Conservation (phyloP, 2,329 filamentous ascomycete genomes). For the Parafenestella ontariensis region DNA sequence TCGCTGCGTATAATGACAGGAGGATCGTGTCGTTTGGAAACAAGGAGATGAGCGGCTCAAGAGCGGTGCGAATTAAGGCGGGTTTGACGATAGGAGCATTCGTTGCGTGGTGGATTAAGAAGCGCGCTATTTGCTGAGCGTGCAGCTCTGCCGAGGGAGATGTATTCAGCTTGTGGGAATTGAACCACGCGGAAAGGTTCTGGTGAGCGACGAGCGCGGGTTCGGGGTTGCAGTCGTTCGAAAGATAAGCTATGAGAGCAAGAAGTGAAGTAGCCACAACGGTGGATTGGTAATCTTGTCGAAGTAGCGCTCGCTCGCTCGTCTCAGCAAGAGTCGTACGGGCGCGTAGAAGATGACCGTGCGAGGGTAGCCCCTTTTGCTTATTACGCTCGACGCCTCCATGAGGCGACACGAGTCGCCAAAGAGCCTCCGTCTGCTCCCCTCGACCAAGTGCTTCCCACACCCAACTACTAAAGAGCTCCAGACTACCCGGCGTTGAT, state of each 20-base stretch:
- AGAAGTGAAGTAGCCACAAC: constrained; percentile 66
- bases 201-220: constrained; percentile 50
- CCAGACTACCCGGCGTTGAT: constrained; percentile 56
- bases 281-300: constrained; percentile 52
- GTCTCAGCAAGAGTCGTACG: constrained; percentile 16
- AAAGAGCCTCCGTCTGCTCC: constrained; percentile 43
- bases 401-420: constrained; percentile 42
- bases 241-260: constrained; percentile 72
- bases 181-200: constrained; percentile 30
- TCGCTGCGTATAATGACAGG: constrained; percentile 74
- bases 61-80: constrained; percentile 65
- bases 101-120: constrained; percentile 72
- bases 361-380: constrained; percentile 8
- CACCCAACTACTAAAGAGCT: constrained; percentile 66
- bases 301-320: constrained; percentile 64
- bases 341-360: constrained; percentile 23
- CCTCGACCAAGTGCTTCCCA: constrained; percentile 69
- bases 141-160: constrained; percentile 64
- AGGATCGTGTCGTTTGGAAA: constrained; percentile 83
- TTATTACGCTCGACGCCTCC: constrained; percentile 12
- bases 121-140: constrained; percentile 70
- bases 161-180: constrained; percentile 22
- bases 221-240: constrained; percentile 44
- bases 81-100: constrained; percentile 72
- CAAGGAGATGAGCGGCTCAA: constrained; percentile 65